phyloP scores from a whole-genome alignment of 306 rosid species.

The Biancaea sappan region DNA sequence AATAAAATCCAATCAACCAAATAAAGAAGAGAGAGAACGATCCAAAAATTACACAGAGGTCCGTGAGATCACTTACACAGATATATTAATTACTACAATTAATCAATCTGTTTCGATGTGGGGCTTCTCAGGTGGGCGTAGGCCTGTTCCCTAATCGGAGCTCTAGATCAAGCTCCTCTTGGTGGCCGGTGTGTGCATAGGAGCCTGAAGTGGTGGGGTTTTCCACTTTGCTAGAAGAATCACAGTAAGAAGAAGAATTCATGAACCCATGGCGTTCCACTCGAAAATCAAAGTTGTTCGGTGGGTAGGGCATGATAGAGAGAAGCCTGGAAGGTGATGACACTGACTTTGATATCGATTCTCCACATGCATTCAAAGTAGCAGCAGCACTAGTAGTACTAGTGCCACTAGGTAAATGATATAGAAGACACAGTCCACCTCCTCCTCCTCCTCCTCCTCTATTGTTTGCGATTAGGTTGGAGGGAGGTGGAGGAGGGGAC shows the following conservation, averaged over 20 bases:
- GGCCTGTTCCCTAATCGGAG: slow-evolving; percentile 71
- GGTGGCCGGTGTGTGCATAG: slow-evolving; percentile 7
- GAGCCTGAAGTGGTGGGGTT: slow-evolving; percentile 34
- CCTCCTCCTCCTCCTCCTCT: too few relatives aligned
- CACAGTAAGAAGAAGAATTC: slow-evolving; percentile 1
- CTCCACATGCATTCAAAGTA: slow-evolving; percentile 29
- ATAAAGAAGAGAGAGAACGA: background rate
- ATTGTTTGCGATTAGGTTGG: slow-evolving; percentile 46
- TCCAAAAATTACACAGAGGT: slow-evolving; percentile 12
- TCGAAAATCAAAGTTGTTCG: slow-evolving; percentile 33
- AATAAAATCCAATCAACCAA: slow-evolving; percentile 4
- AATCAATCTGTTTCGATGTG: too few relatives aligned
- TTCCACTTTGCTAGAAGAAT: slow-evolving; percentile 27
- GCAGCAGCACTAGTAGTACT: background rate
- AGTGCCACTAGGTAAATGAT: slow-evolving; percentile 40
- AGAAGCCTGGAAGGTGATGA: slow-evolving; percentile 52
- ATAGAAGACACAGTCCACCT: slow-evolving; percentile 54
- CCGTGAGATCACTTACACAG: slow-evolving; percentile 17
- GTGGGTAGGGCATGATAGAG: slow-evolving; percentile 45
- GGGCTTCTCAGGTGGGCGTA: slow-evolving; percentile 43
- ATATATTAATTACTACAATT: too few relatives aligned
- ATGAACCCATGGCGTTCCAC: background rate
- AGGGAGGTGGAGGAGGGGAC: background rate
- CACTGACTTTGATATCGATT: too few relatives aligned
- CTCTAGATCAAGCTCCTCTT: slow-evolving; percentile 83